Base-by-base conservation (phyloP, 1,284 basidiomycete species). In the Neolentinus lepideus region DNA sequence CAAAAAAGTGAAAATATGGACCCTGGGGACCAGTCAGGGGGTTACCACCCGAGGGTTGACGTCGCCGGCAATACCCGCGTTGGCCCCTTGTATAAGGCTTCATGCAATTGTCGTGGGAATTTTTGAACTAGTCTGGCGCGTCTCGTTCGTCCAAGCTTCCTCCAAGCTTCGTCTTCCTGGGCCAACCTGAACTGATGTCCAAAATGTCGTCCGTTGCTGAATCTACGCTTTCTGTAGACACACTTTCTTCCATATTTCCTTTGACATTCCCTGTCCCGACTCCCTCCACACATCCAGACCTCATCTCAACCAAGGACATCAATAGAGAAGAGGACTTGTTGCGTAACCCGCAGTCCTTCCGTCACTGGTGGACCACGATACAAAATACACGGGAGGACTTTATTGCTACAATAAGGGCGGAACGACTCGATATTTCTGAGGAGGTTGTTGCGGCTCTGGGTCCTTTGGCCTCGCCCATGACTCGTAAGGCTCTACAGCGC, bases 251-350 rank as follows among this genome's bases (percentile, higher is more conserved):
- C 2, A 64, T 75, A 54, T 93, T 98, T 65, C 92, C 94, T 16
- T 73, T 98, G 60, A 92, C 94, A 3, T 79, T 81, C 53, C 94
- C 96, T 10, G 76, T 88, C 52, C 96, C 96, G 11, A 88, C 81
- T 8, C 94, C 94, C 9, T 73, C 80, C 51, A 89, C 84, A 1
- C 85, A 94, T 65, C 78, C 88, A 16, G 76, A 86, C 56, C 78
- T 98, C 54, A 79, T 98, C 61, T 79, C 86, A 2, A 71, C 84
- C 27, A 78, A 83, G 53, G 94, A 98, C 70, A 70, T 98, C 33
- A 80, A 87, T 59, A 85, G 92, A 46, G 97, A 98, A 74, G 94
- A 99, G 71, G 96, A 99, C 71, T 81, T 99, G n/a, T 76, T 95
- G 31, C 84, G 92, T 59, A 98, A 98, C 71, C 91, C 93, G 2